phyloP scores from a whole-genome alignment of 495 filamentous ascomycete species.

The Cercophora newfieldiana region DNA sequence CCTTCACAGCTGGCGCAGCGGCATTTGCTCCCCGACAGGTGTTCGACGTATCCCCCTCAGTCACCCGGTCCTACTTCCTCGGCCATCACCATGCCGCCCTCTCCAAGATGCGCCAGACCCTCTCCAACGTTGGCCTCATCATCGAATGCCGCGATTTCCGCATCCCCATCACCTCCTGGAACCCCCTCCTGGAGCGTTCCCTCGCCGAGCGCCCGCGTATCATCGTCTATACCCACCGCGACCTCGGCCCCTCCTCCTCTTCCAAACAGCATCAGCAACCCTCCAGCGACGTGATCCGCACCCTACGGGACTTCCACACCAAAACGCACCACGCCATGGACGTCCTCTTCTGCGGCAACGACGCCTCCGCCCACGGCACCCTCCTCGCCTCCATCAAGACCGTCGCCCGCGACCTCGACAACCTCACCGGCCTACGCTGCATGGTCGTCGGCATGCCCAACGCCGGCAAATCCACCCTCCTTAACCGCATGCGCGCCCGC shows the following conservation, averaged over 20 bases:
- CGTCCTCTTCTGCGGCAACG: constrained; percentile 62
- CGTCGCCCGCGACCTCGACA: constrained; percentile 34
- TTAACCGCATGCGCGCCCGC: constrained; percentile 76
- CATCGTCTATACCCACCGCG: constrained; percentile 88
- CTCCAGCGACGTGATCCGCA: constrained; percentile 10
- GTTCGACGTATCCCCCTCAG: constrained; percentile 63
- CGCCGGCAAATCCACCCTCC: constrained; percentile 85
- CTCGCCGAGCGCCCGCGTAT: constrained; percentile 67
- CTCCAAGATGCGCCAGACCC: constrained; percentile 76
- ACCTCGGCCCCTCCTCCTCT: constrained; percentile 56
- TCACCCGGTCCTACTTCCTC: constrained; percentile 93
- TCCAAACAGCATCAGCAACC: neutral
- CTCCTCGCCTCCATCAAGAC: constrained; percentile 38
- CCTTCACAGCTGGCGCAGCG: constrained; percentile 24
- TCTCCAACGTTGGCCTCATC: constrained; percentile 80
- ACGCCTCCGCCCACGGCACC: constrained; percentile 18
- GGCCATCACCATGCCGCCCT: constrained; percentile 90
- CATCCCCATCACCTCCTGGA: constrained; percentile 81
- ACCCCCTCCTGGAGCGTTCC: constrained; percentile 83
- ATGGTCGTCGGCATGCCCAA: constrained; percentile 98
- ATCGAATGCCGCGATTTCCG: constrained; percentile 95
- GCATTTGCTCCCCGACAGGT: constrained; percentile 69
- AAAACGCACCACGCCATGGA: constrained; percentile 28
- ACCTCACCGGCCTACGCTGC: constrained; percentile 63
- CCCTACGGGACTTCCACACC: constrained; percentile 31